Evolutionary conservation across 2,329 filamentous ascomycete species (phyloP), one percentile per base, ranked within the genome.

Genomic region (Colletotrichum sublineola): DNA sequence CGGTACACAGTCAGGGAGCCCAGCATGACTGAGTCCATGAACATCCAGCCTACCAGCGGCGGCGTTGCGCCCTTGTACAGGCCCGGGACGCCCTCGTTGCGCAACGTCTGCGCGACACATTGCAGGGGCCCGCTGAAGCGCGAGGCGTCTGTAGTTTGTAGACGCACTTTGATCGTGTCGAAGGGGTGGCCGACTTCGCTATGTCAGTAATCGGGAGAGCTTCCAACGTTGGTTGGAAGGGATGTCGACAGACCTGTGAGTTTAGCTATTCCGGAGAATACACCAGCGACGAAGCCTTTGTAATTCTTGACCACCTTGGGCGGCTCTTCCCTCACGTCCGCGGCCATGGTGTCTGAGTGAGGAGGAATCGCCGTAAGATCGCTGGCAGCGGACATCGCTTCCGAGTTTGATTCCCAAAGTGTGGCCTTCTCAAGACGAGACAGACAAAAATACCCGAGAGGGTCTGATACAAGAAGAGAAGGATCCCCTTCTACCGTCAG

Each of bases 201-300:
- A 40, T 12, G 48, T 72, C 61, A 71, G 65, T 42, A 42, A 31
- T 14, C 8, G 31, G 31, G 31, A 24, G 9, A 40, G 6, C 20
- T 14, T 29, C 46, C 44, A 53, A 18, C 4, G 29, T 46, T 9
- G 33, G 31, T 18, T 9, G 24, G 36, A 3, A 31, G n/a, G 15
- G 12, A 11, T 9, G 15, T 50, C 29, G 38, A 68, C 36, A 12
- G 31, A 66, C 94, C 94, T 78, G 89, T 90, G 70, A 98, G 85
- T 84, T 98, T 98, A 71, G 95, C 92, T 78, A 98, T 92, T 33
- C 96, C 96, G 48, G 94, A 97, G 80, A 98, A 98, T 8, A 98
- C 91, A n/a, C 96, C 96, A 0, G 94, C 96, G 38, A 98, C 94
- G 80, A 98, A 99, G n/a, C 96, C 96, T 78, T 94, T 95, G 86